Base-by-base conservation (phyloP, 2,329 filamentous ascomycete genomes). In the Penicillium fuscoglaucum region DNA sequence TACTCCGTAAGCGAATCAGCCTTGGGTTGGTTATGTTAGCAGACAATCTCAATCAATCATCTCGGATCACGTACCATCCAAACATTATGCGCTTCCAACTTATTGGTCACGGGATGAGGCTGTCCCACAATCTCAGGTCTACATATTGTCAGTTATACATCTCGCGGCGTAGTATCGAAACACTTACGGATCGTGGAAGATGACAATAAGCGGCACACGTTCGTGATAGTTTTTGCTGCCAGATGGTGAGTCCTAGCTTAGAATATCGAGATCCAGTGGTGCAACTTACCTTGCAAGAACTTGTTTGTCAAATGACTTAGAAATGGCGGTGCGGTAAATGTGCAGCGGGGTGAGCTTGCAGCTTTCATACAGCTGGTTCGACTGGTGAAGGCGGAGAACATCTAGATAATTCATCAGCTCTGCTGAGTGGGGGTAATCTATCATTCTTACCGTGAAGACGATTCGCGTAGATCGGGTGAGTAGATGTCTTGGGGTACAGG, bases 121-220 rank as follows among this genome's bases (percentile, higher is more conserved):
- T 89, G 83, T 7, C 84, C 88, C 61, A 88, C 79, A 12, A 93
- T 73, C 66, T 90, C 87, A 5, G 90, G 89, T n/a, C 88, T 89
- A 59, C 46, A 62, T 37, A 57, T n/a, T 43, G 55, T 64, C 59
- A 66, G 61, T 52, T 60, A 55, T 53, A 29, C 6, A 4, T 19
- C 49, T 26, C 13, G 44, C 9, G 24, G 9, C 10, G 28, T 26
- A 37, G 12, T 17, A 10, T 21, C 8, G 19, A 15, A 29, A 45
- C 33, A 81, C 88, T 81, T 76, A 91, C 82, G 93, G 91, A 69
- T 97, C 93, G 73, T 99, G 95, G 56, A 99, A 88, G 48, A 98
- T 89, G 12, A 99, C 79, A 13, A 99, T 72, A 4, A 98, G 80
- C 53, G 87, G 90, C 56, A 83, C 84, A 19, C 84, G 82, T 37